Conservation (phyloP, 208 protist species). For the Acanthamoeba royreba region DNA sequence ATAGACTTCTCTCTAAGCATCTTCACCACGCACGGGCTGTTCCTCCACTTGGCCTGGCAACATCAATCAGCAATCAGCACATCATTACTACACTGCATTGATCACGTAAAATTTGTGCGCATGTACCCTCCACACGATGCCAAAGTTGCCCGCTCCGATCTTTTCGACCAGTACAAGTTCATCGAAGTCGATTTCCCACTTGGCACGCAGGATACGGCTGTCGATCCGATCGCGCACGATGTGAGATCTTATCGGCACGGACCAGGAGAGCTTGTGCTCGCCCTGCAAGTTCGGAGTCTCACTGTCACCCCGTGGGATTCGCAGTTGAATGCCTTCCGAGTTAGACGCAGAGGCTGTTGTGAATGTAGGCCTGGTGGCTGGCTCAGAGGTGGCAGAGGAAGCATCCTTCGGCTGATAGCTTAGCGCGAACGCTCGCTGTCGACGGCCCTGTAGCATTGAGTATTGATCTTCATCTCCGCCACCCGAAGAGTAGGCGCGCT, state of each 20-base stretch:
- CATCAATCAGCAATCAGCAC: too few relatives aligned
- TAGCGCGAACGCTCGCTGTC: neutral
- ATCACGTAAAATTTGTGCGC: too few relatives aligned
- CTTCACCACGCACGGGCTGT: constrained; percentile 32
- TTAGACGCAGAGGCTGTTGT: neutral
- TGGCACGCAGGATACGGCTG: neutral
- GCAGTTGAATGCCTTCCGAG: neutral
- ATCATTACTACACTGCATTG: too few relatives aligned
- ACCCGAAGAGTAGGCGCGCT: neutral
- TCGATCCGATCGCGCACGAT: neutral
- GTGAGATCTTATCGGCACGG: neutral
- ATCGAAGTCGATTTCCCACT: constrained; percentile 41
- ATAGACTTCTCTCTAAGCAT: neutral
- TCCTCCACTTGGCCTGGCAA: neutral
- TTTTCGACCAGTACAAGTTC: constrained; percentile 31
- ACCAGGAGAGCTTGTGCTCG: neutral
- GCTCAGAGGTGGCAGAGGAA: neutral
- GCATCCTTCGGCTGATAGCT: neutral
- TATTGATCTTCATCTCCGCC: neutral
- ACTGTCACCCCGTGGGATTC: neutral
- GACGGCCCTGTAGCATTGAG: neutral
- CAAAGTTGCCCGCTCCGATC: constrained; percentile 42
- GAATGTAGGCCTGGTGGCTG: neutral
- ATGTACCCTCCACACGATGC: constrained; percentile 19
- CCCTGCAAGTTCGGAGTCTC: neutral